These are phyloP conservation scores for Tetrahymena borealis DNA, from an alignment of 73 alveolate genomes.

Conservation along the genomic window DNA sequence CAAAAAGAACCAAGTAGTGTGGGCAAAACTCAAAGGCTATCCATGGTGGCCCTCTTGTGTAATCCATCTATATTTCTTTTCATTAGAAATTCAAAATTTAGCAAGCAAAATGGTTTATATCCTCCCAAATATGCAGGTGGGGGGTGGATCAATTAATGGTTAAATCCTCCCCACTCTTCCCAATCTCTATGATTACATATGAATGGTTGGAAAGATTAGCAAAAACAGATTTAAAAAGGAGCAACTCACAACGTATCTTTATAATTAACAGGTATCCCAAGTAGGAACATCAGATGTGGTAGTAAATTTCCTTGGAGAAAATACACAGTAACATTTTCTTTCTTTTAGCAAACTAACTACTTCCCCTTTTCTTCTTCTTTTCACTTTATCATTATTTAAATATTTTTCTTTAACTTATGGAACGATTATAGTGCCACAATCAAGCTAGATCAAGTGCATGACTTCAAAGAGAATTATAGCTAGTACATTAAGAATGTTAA, in stretches of 20 bases:
- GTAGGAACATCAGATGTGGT: not conserved
- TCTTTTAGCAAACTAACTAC: not conserved
- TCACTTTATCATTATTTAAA: not conserved
- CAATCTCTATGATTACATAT: not conserved
- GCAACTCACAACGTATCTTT: not conserved
- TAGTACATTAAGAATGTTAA: not conserved
- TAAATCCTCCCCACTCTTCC: not conserved
- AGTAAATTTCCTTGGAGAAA: not conserved
- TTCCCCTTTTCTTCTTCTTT: not conserved
- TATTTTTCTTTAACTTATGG: not conserved
- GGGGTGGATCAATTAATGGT: not conserved
- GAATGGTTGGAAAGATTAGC: not conserved
- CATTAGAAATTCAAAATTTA: not conserved
- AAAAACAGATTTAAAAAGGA: not conserved
- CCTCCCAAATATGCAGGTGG: not conserved
- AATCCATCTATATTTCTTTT: not conserved
- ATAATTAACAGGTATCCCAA: not conserved
- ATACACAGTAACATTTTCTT: not conserved
- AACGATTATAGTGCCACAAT: not conserved
- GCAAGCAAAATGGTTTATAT: not conserved
- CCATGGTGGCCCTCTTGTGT: conserved; percentile 3
- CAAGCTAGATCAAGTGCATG: not conserved
- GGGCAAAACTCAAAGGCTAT: not conserved
- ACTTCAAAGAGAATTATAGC: conserved; percentile 1
- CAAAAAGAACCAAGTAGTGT: not conserved